Evolutionary conservation across 139 green algal species (phyloP), one percentile per base, ranked within the genome.

Genomic region (Penium margaritaceum): DNA sequence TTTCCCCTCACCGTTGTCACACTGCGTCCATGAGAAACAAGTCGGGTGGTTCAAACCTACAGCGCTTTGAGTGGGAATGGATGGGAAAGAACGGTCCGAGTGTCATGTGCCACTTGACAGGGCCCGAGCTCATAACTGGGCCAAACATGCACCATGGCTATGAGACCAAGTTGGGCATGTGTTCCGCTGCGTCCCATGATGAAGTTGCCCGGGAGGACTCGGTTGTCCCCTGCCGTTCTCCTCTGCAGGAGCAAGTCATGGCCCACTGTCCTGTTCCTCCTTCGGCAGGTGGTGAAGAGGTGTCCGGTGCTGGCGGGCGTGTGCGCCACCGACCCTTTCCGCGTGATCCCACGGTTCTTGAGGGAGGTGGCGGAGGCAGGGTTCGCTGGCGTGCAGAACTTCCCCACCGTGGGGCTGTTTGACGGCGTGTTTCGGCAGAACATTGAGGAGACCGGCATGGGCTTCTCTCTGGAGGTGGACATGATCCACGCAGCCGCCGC

Each of bases 371-470:
- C 30, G 24, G 58, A 17, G 24, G 17, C 36, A 6, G 58, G 58
- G 27, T 66, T 66, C 30, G 58, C 58, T 24, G 58, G 58, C 0
- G 58, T 66, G n/a, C 58, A 66, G 24, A 66, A 66, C 58, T 66
- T 66, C 58, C 58, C 58, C 58, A 66, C 58, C 12, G 58, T 66
- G 1, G 58, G 58, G 12, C 58, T 66, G 27, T 43, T 37, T 9
- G 58, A 66, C 1, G 58, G 58, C 24, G 12, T 29, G 5, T 66
- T 66, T 29, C 58, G 58, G 27, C 29, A 27, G 24, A 66, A 66
- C 30, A 24, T 66, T 2, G 58, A 66, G 58, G 58, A 66, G 58
- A 66, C 58, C 58, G 24, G 24, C 58, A 66, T 66, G 58, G 58
- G 58, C 21, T 66, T 37, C 58, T 19, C 30, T 5, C 58, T 66